Evolutionary conservation across 2,329 filamentous ascomycete species (phyloP).

Genomic region (Periconia sp.): DNA sequence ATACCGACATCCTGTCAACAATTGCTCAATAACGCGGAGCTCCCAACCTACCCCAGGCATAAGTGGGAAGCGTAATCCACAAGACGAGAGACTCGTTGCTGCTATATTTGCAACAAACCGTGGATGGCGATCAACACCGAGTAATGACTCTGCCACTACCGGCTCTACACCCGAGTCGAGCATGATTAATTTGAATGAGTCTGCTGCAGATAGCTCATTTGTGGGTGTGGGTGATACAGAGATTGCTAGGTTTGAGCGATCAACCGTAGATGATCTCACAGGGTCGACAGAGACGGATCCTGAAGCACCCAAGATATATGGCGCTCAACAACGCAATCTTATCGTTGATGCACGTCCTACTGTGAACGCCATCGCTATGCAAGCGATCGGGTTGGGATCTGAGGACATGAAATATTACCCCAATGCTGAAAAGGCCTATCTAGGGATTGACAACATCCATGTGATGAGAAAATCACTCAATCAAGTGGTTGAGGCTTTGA

Average conservation of each 20-base stretch:
- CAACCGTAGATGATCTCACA: conserved; percentile 29
- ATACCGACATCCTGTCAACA: conserved; percentile 95
- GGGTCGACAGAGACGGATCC: conserved; percentile 40
- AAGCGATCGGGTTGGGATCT: conserved; percentile 87
- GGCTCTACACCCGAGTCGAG: conserved; percentile 36
- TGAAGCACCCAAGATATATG: conserved; percentile 63
- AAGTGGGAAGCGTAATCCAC: conserved; percentile 83
- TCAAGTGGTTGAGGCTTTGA: conserved; percentile 85
- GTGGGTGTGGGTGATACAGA: conserved; percentile 32
- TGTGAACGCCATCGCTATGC: conserved; percentile 92
- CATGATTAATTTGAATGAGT: conserved; percentile 33
- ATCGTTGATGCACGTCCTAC: conserved; percentile 95
- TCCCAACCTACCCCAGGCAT: conserved; percentile 90
- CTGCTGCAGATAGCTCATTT: conserved; percentile 38
- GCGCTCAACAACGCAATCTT: conserved; percentile 88
- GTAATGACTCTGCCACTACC: conserved; percentile 25
- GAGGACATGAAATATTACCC: conserved; percentile 99
- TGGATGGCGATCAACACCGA: conserved; percentile 35
- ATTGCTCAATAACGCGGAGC: conserved; percentile 93
- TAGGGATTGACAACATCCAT: conserved; percentile 98
- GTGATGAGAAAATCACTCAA: conserved; percentile 92
- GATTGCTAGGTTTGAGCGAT: conserved; percentile 14
- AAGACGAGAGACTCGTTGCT: conserved; percentile 90
- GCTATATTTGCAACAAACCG: conserved; percentile 79
- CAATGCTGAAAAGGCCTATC: conserved; percentile 84